A percentile compares a stretch with the other conserved stretches of the same genome.
Evolutionary conservation across 2,329 filamentous ascomycete genomes (phyloP).

Genomic region (Colletotrichum sp.): DNA sequence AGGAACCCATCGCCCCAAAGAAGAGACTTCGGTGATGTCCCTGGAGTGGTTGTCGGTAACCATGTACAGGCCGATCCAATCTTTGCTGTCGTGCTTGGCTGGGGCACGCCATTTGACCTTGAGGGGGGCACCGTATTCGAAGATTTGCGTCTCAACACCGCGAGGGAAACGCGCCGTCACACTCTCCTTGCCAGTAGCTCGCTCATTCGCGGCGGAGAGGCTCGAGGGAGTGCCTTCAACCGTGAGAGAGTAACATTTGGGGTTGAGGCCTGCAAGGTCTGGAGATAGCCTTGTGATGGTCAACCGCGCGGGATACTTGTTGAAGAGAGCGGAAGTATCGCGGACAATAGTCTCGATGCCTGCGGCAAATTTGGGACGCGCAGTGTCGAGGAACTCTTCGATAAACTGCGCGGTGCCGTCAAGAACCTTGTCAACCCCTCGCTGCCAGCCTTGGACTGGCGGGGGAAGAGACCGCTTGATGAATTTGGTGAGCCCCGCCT

Average conservation of each 20-base stretch:
- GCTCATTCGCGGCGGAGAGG: constrained; percentile 56
- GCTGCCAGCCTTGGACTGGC: constrained; percentile 82
- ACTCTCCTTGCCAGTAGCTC: constrained; percentile 75
- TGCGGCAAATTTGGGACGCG: constrained; percentile 83
- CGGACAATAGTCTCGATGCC: constrained; percentile 87
- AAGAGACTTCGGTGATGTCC: constrained; percentile 82
- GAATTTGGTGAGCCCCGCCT: constrained; percentile 91
- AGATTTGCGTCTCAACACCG: constrained; percentile 74
- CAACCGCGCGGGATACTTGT: constrained; percentile 85
- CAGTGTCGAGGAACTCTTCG: constrained; percentile 86
- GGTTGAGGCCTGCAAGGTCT: constrained; percentile 80
- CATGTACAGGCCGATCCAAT: constrained; percentile 97
- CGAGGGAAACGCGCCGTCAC: constrained; percentile 71
- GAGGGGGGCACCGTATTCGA: constrained; percentile 91
- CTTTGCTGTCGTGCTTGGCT: constrained; percentile 82
- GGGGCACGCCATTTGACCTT: constrained; percentile 91
- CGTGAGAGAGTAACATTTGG: constrained; percentile 78
- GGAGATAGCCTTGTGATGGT: constrained; percentile 81
- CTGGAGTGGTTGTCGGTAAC: constrained; percentile 91
- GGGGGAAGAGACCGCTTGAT: constrained; percentile 85
- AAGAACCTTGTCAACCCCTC: constrained; percentile 85
- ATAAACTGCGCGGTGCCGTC: constrained; percentile 88
- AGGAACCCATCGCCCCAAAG: constrained; percentile 87
- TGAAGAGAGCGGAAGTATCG: constrained; percentile 87
- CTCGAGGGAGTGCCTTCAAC: constrained; percentile 70